Evolutionary conservation across 139 green algal genomes (phyloP).

Genomic region (Nannochloris sp.): DNA sequence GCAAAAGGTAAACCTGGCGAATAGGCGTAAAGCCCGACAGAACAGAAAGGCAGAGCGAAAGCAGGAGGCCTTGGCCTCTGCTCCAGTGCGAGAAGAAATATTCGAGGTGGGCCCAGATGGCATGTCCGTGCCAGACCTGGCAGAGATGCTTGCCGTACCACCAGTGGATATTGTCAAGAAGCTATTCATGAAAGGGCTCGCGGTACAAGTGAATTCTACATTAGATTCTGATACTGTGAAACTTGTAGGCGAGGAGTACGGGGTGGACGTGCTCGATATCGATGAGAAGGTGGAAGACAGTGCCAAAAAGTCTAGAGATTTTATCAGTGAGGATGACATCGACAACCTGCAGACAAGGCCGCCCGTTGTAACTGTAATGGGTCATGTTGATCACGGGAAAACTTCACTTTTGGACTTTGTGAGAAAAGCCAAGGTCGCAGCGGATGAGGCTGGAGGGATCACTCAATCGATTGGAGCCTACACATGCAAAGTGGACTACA

Average conservation of each 20-base stretch:
- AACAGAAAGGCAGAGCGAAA: conserved; percentile 36
- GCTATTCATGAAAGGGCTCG: conserved; percentile 96
- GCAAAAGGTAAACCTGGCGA: conserved; percentile 16
- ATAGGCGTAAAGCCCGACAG: conserved; percentile 34
- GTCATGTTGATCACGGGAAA: conserved; percentile 97
- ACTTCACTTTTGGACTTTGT: conserved; percentile 87
- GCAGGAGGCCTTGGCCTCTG: conserved; percentile 28
- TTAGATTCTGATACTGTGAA: conserved; percentile 59
- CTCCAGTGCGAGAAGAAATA: conserved; percentile 69
- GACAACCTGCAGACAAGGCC: conserved; percentile 62
- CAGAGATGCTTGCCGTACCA: conserved; percentile 61
- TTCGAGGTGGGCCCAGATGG: conserved; percentile 86
- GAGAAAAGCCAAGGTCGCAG: conserved; percentile 74
- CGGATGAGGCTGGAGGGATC: conserved; percentile 95
- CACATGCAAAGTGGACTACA: conserved; percentile 54
- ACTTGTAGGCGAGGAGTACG: conserved; percentile 12
- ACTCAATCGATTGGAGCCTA: conserved; percentile 97
- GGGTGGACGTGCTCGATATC: conserved; percentile 45
- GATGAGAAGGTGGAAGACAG: conserved; percentile 32
- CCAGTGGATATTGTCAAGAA: conserved; percentile 75
- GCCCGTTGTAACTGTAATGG: conserved; percentile 97
- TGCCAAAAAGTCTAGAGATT: conserved; percentile 57
- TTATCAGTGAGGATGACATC: conserved; percentile 69
- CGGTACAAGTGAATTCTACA: conserved; percentile 78
- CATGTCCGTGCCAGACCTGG: conserved; percentile 78